These are phyloP conservation scores for Neurospora sp. DNA, from an alignment of 495 filamentous ascomycete genomes.

Conservation along the genomic window DNA sequence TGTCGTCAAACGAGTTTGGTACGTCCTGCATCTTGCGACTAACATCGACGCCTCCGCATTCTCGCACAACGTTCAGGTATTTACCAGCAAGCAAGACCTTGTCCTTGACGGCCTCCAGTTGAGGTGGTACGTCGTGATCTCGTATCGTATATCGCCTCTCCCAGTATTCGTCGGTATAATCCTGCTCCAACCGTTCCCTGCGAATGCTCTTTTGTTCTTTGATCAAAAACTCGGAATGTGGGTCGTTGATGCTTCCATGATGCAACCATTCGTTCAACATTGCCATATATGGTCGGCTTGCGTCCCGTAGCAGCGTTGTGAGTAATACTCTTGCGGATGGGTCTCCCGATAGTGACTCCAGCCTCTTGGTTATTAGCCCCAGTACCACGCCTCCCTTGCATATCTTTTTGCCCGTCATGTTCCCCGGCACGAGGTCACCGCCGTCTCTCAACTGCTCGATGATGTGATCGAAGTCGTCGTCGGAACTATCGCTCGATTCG, in stretches of 20 bases:
- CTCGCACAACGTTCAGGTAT: constrained; percentile 93
- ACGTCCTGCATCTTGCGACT: constrained; percentile 83
- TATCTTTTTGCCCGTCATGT: constrained; percentile 77
- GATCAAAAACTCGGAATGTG: constrained; percentile 87
- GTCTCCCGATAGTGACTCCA: constrained; percentile 86
- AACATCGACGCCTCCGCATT: constrained; percentile 92
- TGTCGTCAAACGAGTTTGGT: constrained; percentile 84
- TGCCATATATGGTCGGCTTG: constrained; percentile 88
- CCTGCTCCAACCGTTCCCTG: constrained; percentile 80
- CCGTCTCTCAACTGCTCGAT: constrained; percentile 87
- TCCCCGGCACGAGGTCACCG: constrained; percentile 63
- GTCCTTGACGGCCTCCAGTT: constrained; percentile 83
- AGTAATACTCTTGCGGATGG: constrained; percentile 74
- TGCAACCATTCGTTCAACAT: constrained; percentile 99
- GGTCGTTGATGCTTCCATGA: constrained; percentile 89
- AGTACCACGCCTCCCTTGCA: constrained; percentile 92
- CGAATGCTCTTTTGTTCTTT: constrained; percentile 94
- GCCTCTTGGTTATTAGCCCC: constrained; percentile 68
- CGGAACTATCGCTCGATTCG: constrained; percentile 70
- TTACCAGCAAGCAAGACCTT: constrained; percentile 93
- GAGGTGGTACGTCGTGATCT: constrained; percentile 82
- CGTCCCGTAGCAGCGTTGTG: constrained; percentile 71
- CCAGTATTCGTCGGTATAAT: constrained; percentile 99
- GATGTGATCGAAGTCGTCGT: constrained; percentile 56
- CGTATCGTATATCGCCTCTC: constrained; percentile 93